phyloP scores from a whole-genome alignment of 2,329 filamentous ascomycete species.

The Orbilia brochopaga region DNA sequence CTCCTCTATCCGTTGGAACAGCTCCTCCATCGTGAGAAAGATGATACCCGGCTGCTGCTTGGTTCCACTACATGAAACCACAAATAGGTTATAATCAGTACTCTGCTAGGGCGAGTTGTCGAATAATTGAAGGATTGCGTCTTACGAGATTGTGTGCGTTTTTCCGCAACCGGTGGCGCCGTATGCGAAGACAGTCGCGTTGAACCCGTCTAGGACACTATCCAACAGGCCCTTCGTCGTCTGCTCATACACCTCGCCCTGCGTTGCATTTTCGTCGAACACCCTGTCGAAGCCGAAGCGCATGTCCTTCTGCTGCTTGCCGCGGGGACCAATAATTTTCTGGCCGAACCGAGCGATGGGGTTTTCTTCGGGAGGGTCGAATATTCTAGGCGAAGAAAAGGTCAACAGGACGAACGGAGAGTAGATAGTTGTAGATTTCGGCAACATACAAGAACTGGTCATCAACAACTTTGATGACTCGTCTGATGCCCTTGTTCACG shows the following conservation, averaged over 20 bases:
- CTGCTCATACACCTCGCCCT: constrained; percentile 91
- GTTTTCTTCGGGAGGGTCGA: constrained; percentile 94
- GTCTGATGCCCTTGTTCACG: constrained; percentile 81
- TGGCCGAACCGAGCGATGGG: constrained; percentile 85
- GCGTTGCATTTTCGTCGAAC: constrained; percentile 92
- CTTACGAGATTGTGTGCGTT: constrained; percentile 80
- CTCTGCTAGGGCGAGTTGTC: background rate
- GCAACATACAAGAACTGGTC: constrained; percentile 85
- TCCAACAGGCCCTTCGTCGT: constrained; percentile 90
- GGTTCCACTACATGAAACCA: constrained; percentile 68
- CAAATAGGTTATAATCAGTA: too few species aligned
- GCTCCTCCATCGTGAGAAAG: constrained; percentile 97
- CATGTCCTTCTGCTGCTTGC: constrained; percentile 95
- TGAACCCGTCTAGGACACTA: constrained; percentile 95
- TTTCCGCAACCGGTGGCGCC: constrained; percentile 98
- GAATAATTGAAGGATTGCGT: constrained; percentile 52
- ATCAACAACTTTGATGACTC: constrained; percentile 94
- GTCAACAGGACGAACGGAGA: background rate
- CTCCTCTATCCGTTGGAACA: constrained; percentile 95
- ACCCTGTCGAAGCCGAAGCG: constrained; percentile 96
- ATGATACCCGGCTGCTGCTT: constrained; percentile 94
- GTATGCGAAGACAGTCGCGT: constrained; percentile 98
- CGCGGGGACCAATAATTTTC: constrained; percentile 75
- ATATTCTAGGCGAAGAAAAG: constrained; percentile 68
- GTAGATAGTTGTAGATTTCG: background rate